Conservation (phyloP, 768 basidiomycete species). For the Russula griseocarnosa region DNA sequence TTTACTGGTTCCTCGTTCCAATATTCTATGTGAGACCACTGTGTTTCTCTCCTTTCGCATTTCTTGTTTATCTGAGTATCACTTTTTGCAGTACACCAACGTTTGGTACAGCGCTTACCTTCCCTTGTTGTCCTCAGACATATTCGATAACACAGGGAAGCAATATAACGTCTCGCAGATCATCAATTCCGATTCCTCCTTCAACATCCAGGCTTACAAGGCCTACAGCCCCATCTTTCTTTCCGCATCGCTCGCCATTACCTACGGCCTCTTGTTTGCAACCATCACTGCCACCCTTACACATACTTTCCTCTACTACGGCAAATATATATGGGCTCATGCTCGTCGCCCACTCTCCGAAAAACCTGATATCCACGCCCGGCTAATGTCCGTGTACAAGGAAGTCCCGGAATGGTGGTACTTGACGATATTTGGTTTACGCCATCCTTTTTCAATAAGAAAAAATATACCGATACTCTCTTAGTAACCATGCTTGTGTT, state of each 20-base stretch:
- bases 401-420: slow-evolving; percentile 91
- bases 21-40: slow-evolving; percentile 42
- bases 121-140: slow-evolving; percentile 56
- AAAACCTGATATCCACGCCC: slow-evolving; percentile 80
- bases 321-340: slow-evolving; percentile 73
- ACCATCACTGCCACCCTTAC: slow-evolving; percentile 69
- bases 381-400: slow-evolving; percentile 70
- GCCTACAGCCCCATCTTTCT: slow-evolving; percentile 61
- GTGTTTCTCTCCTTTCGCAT: slow-evolving; percentile 1
- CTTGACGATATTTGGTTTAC: slow-evolving; percentile 51
- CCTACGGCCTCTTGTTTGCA: slow-evolving; percentile 78
- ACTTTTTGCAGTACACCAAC: slow-evolving; percentile 34
- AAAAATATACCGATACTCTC: neutral
- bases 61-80: neutral
- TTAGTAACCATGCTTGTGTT: slow-evolving; percentile 60
- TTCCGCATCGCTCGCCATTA: slow-evolving; percentile 64
- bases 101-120: slow-evolving; percentile 31
- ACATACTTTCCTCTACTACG: slow-evolving; percentile 70
- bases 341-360: slow-evolving; percentile 66
- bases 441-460: neutral
- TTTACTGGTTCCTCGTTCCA: slow-evolving; percentile 67
- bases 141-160: slow-evolving; percentile 60
- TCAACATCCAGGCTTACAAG: slow-evolving; percentile 54
- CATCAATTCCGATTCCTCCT: slow-evolving; percentile 48
- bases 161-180: slow-evolving; percentile 57